Evolutionary conservation across 139 green algal genomes (phyloP), one percentile per base, ranked within the genome.

Genomic region (Chlorella sp.): DNA sequence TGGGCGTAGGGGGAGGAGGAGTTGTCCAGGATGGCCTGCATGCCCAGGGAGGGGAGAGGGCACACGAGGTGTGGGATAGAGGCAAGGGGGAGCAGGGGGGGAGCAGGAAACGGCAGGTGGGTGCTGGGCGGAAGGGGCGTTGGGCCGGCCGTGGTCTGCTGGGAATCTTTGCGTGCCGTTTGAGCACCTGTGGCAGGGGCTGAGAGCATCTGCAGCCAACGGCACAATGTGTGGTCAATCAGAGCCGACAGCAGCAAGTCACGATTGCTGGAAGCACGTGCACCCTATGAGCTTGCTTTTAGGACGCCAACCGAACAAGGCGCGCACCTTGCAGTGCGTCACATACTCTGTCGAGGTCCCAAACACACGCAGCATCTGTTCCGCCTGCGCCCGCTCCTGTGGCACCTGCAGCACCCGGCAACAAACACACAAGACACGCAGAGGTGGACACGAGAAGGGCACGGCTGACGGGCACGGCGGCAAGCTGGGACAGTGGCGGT

Each of bases 1-100:
- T 99, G 98, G 9, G 98, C 98, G 93, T 99, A 99, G 0, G 97
- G 94, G 0, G 95, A 98, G 15, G 89, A 81, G 28, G 95, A 97
- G 86, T 94, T 97, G 92, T 99, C 97, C 77, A 99, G 92, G 76
- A 99, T 97, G 53, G 94, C 93, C 95, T 99, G 95, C 79, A 92
- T 18, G 34, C 16, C 4, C 36, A 86, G 53, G 5, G 18, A n/a
- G 36, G 77, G 36, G 36, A 16, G 77, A 9, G 77, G 36, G n/a
- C n/a, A n/a, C 37, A 60, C 14, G 75, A 26, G 30, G 14, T 1
- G 39, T 32, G 15, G 79, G 79, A 40, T 37, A 18, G 48, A 14
- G 24, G 48, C 48, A 5, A 22, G 4, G 14, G 4, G 3, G 30
- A 75, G 81, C 53, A 42, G 7, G 79, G 0, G n/a, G 14, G 24